Conservation (phyloP, 257 asterid species). For the Vinca minor region DNA sequence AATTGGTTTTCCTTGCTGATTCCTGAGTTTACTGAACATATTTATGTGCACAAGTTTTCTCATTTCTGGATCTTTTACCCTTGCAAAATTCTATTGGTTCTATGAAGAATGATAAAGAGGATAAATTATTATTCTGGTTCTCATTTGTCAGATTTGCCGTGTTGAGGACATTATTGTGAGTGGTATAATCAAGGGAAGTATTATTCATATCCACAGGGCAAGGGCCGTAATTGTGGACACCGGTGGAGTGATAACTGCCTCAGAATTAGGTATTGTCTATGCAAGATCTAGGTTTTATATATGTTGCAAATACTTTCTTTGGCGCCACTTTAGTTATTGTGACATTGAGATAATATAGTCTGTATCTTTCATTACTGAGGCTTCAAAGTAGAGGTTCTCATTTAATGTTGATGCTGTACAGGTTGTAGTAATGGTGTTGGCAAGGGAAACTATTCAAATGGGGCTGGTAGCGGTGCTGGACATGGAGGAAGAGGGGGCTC, state of each 20-base stretch:
- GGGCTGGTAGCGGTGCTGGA: conserved; percentile 96
- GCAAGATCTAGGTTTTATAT: conserved; percentile 9
- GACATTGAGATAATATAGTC: conserved; percentile 14
- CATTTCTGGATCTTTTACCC: background rate
- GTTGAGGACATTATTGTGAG: conserved; percentile 84
- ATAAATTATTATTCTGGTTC: conserved; percentile 17
- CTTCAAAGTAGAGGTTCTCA: conserved; percentile 15
- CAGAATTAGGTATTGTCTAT: conserved; percentile 57
- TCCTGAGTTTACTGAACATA: background rate
- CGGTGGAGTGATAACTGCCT: conserved; percentile 78
- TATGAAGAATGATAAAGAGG: background rate
- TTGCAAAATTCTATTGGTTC: background rate
- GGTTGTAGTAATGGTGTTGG: conserved; percentile 93
- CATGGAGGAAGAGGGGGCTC: conserved; percentile 99
- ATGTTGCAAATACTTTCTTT: conserved; percentile 10
- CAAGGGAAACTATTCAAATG: conserved; percentile 82
- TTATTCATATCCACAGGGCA: conserved; percentile 91
- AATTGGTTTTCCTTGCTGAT: background rate
- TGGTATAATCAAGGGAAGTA: conserved; percentile 79
- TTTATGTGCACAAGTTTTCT: background rate
- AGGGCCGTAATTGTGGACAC: conserved; percentile 67
- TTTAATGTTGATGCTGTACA: conserved; percentile 27
- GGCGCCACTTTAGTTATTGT: conserved; percentile 11
- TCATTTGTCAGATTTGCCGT: conserved; percentile 69
- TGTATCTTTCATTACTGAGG: background rate